Percentiles rank a stretch among this genome's conserved stretches.
Evolutionary conservation across 768 basidiomycete genomes (phyloP).

Genomic region (Mycena leptocephala): DNA sequence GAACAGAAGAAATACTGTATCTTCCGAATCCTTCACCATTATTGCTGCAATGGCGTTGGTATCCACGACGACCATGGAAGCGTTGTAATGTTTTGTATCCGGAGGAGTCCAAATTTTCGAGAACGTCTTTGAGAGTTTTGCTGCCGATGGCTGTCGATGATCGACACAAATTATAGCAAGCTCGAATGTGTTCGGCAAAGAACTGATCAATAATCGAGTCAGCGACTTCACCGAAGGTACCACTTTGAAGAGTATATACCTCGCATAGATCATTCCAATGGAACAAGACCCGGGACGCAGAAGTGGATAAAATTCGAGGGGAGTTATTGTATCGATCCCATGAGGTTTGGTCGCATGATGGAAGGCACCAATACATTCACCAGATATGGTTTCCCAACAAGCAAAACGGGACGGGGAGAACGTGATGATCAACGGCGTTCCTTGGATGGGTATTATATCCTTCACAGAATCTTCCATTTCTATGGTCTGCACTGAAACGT

Average conservation of each 20-base stretch:
- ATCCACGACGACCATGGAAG: neutral
- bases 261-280: neutral
- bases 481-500: neutral
- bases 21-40: neutral
- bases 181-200: neutral
- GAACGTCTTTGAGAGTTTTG: neutral
- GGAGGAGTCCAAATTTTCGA: neutral
- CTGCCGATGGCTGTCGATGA: neutral
- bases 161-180: neutral
- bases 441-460: neutral
- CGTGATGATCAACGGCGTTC: neutral
- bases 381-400: neutral
- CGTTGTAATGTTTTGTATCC: neutral
- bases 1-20: neutral
- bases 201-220: neutral
- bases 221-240: neutral
- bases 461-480: neutral
- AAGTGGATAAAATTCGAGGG: neutral
- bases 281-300: neutral
- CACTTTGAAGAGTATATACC: neutral
- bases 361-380: neutral
- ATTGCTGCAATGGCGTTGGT: neutral
- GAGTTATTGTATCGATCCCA: neutral
- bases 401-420: neutral
- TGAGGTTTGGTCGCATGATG: neutral